A percentile compares a stretch with the other conserved stretches of the same genome.
These are phyloP conservation scores for Draba incana DNA, from an alignment of 345 rosid genomes.

Conservation along the genomic window DNA sequence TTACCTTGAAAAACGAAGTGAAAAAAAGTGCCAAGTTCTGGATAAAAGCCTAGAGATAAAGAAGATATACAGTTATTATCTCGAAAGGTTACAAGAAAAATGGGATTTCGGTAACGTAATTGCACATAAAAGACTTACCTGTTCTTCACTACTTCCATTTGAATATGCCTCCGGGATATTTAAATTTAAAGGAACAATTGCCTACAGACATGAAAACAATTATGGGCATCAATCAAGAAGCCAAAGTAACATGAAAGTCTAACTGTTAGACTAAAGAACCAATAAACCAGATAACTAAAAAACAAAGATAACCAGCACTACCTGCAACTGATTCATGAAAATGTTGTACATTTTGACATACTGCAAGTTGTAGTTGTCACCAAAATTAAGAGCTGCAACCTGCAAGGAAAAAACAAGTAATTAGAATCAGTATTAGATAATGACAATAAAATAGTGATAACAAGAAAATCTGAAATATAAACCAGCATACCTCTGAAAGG, in stretches of 20 bases:
- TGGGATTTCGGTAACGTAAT: not conserved
- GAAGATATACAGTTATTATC: constrained; percentile 10
- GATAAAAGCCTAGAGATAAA: constrained; percentile 79
- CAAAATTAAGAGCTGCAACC: constrained; percentile 90
- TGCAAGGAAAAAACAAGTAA: constrained; percentile 40
- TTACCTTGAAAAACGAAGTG: constrained; percentile 93
- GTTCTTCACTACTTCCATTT: constrained; percentile 80
- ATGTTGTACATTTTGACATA: constrained; percentile 76
- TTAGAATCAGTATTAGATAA: constrained; percentile 9
- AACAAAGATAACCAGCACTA: constrained; percentile 24
- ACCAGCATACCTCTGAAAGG: constrained; percentile 70
- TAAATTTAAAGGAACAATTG: constrained; percentile 63
- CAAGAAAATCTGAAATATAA: constrained; percentile 2
- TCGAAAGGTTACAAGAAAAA: constrained; percentile 5
- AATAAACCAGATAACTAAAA: not conserved
- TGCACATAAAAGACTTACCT: constrained; percentile 49
- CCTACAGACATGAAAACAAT: constrained; percentile 45
- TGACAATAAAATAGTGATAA: constrained; percentile 9
- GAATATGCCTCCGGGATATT: constrained; percentile 91
- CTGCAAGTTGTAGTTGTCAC: constrained; percentile 77
- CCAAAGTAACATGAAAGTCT: constrained; percentile 14
- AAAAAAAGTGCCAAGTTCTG: constrained; percentile 98
- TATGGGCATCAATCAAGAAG: constrained; percentile 16
- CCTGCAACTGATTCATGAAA: constrained; percentile 89
- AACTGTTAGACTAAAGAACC: constrained; percentile 4